Evolutionary conservation across 129 eudicot genomes (phyloP).

Genomic region (Pseudognaphalium luteoalbum): DNA sequence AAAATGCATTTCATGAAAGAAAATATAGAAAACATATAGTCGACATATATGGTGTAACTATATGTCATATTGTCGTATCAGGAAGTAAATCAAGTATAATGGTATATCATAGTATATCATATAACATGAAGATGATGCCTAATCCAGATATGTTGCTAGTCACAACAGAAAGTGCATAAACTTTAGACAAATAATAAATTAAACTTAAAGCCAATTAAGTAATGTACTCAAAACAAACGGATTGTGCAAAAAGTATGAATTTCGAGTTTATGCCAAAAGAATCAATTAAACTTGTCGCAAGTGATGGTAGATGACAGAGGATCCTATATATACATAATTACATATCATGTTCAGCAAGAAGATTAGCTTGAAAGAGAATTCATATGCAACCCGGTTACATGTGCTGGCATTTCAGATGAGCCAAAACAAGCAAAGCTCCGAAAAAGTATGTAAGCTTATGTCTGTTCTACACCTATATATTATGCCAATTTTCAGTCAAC

Average conservation of each 20-base stretch:
- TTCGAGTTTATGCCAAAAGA: not conserved
- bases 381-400: not conserved
- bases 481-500: not conserved
- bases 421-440: not conserved
- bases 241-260: not conserved
- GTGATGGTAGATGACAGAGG: not conserved
- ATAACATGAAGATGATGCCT: not conserved
- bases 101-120: slow-evolving; percentile 23
- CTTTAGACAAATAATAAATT: not conserved
- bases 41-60: slow-evolving; percentile 3
- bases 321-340: not conserved
- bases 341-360: not conserved
- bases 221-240: not conserved
- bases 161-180: not conserved
- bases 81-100: slow-evolving; percentile 16
- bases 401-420: not conserved
- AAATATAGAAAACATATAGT: slow-evolving; percentile 9
- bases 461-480: slow-evolving; percentile 1
- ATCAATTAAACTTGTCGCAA: not conserved
- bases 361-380: not conserved
- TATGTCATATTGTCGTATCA: slow-evolving; percentile 22
- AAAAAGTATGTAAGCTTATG: not conserved
- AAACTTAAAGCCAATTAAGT: not conserved
- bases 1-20: not conserved
- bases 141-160: not conserved